Percentiles rank a stretch among this genome's conserved stretches.
phyloP scores from a whole-genome alignment of 768 basidiomycete genomes.

The Strobilomyces dryophilus region DNA sequence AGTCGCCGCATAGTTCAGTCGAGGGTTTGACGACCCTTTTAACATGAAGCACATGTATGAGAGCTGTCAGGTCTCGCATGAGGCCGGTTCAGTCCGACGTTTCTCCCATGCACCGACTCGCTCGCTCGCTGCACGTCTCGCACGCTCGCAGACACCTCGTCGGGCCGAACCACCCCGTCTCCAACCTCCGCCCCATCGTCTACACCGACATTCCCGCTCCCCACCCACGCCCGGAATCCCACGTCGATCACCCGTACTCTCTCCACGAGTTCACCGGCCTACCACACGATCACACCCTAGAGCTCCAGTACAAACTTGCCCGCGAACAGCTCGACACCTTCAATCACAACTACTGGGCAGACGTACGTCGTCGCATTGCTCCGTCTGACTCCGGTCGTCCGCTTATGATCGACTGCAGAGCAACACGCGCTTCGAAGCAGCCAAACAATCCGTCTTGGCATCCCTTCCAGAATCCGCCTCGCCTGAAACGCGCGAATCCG shows the following conservation, averaged over 20 bases:
- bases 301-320: slow-evolving; percentile 68
- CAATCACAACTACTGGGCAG: slow-evolving; percentile 77
- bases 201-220: slow-evolving; percentile 53
- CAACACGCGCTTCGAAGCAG: slow-evolving; percentile 61
- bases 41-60: neutral
- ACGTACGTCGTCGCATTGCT: slow-evolving; percentile 44
- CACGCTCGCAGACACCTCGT: slow-evolving; percentile 38
- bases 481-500: slow-evolving; percentile 56
- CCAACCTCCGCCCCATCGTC: slow-evolving; percentile 74
- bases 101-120: too few relatives aligned
- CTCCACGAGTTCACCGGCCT: slow-evolving; percentile 58
- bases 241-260: slow-evolving; percentile 65
- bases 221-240: slow-evolving; percentile 1
- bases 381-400: neutral
- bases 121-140: slow-evolving; percentile 20
- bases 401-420: too few relatives aligned
- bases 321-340: slow-evolving; percentile 70
- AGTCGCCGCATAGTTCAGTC: slow-evolving; percentile 10
- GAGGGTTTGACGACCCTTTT: neutral
- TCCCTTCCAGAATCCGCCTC: slow-evolving; percentile 51
- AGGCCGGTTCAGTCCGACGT: neutral
- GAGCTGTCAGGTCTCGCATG: neutral
- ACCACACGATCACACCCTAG: slow-evolving; percentile 39
- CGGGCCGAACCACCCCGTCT: slow-evolving; percentile 74
- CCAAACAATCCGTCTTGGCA: slow-evolving; percentile 53